Evolutionary conservation across 306 rosid genomes (phyloP).

Genomic region (Cucumis cinereus): DNA sequence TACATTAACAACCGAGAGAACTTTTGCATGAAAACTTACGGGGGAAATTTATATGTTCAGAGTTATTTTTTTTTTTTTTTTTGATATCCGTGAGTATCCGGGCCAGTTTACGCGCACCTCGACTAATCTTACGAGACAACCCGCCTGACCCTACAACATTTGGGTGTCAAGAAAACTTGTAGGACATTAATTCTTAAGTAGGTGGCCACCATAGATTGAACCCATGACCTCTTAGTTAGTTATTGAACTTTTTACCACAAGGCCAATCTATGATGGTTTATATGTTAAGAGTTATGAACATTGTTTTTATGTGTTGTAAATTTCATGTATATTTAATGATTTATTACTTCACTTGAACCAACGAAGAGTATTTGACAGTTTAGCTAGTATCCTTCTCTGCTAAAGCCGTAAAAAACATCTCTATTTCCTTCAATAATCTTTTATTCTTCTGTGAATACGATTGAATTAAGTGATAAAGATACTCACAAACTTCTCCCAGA

Average conservation of each 20-base stretch:
- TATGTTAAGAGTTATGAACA: neutral
- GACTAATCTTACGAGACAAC: too few species aligned
- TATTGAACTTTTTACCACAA: too few species aligned
- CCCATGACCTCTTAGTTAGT: too few species aligned
- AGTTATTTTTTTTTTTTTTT: too few species aligned
- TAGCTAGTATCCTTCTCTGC: constrained; percentile 22
- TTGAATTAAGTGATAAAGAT: constrained; percentile 55
- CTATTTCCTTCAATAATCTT: constrained; percentile 51
- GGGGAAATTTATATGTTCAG: neutral
- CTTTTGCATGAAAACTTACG: neutral
- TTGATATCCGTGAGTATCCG: too few species aligned
- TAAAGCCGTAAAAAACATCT: constrained; percentile 41
- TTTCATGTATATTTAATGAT: neutral
- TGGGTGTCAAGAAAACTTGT: too few species aligned
- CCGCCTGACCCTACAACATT: too few species aligned
- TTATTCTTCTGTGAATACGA: constrained; percentile 30
- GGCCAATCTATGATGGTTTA: too few species aligned
- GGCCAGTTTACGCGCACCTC: too few species aligned
- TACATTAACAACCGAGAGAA: neutral
- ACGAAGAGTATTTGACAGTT: neutral
- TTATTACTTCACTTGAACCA: neutral
- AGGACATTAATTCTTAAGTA: too few species aligned
- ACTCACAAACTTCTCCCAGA: constrained; percentile 37
- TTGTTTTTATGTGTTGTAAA: neutral
- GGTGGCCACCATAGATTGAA: too few species aligned